Conservation (phyloP, 2,329 filamentous ascomycete genomes). For the Colletotrichum tamarilloi region DNA sequence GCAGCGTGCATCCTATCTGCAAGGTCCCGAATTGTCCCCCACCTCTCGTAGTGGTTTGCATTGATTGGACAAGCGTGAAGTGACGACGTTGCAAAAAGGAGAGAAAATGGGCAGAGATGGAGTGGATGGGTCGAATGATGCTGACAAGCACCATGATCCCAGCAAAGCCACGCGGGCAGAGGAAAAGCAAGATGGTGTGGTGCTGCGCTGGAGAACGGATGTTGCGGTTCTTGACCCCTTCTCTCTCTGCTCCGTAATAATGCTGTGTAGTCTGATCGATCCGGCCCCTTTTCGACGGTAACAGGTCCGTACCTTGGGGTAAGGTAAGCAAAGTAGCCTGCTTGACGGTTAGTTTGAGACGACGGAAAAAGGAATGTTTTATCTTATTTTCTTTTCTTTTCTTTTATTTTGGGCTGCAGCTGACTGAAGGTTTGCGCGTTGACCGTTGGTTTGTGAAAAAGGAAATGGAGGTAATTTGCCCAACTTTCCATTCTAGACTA, state of each 20-base stretch:
- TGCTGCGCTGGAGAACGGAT: not conserved
- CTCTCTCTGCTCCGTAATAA: no score
- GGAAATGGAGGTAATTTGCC: not conserved
- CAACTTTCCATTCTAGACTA: not conserved
- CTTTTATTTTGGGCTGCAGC: not conserved
- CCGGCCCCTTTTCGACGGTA: not conserved
- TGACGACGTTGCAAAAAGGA: not conserved
- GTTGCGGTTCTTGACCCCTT: not conserved
- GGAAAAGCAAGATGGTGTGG: not conserved
- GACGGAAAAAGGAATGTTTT: not conserved
- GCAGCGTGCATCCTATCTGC: constrained; percentile 3
- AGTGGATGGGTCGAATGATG: not conserved
- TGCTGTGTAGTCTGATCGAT: not conserved
- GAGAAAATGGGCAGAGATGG: constrained; percentile 3
- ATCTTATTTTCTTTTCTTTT: not conserved
- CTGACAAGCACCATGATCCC: constrained; percentile 27
- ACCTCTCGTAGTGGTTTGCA: not conserved
- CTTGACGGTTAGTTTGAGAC: not conserved
- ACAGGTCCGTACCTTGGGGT: not conserved
- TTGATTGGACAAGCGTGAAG: constrained; percentile 4
- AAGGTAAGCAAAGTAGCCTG: not conserved
- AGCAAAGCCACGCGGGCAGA: constrained; percentile 26
- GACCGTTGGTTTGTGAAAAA: not conserved
- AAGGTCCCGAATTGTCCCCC: not conserved
- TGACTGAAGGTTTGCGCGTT: not conserved